Evolutionary conservation across 192 early-diverging fungal genomes (phyloP).

Genomic region (Umbelopsis isabellina): DNA sequence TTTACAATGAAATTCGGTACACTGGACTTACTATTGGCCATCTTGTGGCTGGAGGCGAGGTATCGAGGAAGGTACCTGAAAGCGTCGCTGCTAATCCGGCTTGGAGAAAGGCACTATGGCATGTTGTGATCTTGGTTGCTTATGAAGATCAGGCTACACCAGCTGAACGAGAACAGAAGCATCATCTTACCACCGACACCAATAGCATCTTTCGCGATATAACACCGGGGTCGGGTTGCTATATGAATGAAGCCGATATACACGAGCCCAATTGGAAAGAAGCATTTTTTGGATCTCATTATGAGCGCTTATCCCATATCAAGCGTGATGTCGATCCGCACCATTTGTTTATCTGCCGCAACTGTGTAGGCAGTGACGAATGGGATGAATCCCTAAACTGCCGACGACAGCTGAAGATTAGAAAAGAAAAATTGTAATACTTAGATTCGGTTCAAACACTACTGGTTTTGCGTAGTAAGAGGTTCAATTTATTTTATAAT

Average conservation of each 20-base stretch:
- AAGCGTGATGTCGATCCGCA: constrained; percentile 48
- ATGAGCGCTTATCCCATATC: constrained; percentile 41
- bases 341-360: constrained; percentile 44
- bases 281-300: constrained; percentile 51
- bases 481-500: too few species aligned
- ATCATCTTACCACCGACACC: constrained; percentile 10
- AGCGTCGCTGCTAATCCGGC: constrained; percentile 35
- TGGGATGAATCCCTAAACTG: too few species aligned
- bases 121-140: background rate
- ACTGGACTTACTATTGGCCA: background rate
- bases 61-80: constrained; percentile 20
- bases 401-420: too few species aligned
- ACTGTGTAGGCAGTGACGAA: constrained; percentile 40
- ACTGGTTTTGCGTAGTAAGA: too few species aligned
- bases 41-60: constrained; percentile 26
- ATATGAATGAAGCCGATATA: constrained; percentile 51
- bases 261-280: constrained; percentile 45
- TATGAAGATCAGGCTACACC: constrained; percentile 19
- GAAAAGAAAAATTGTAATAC: too few species aligned
- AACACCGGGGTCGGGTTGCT: constrained; percentile 44
- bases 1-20: constrained; percentile 1
- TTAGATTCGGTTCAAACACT: too few species aligned
- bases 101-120: constrained; percentile 39
- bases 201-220: background rate
- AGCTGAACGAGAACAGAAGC: background rate